Evolutionary conservation across 2,329 filamentous ascomycete species (phyloP), one percentile per base, ranked within the genome.

Genomic region (Aureobasidium zeae): DNA sequence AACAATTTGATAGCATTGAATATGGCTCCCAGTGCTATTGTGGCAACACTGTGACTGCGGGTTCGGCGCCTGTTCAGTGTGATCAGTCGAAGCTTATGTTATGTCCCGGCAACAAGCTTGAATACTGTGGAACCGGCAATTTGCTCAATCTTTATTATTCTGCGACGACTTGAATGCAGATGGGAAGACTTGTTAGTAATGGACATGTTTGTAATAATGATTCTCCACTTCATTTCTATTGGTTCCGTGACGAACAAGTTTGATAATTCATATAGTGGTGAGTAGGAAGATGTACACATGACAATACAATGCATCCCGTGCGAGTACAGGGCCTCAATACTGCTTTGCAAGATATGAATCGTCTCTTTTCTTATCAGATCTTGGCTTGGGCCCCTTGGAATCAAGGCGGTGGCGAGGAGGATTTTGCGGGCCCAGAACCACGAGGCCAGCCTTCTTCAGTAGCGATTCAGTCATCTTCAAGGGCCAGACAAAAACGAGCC

Each of bases 141-240:
- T 49, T 60, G 46, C 50, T 61, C 52, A 58, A 52, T 25, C 42
- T 60, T 21, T 61, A 58, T 38, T 58, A 57, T 46, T 56, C 57
- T 29, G 38, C 48, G 4, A 47, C 49, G n/a, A 7, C 21, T 56
- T 24, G 55, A 73, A 32, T 31, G 37, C 4, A 4, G 28, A 9
- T 9, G 4, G 10, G 15, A 5, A n/a, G 24, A 9, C 22, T n/a
- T 25, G 8, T 1, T 10, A 22, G 6, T n/a, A n/a, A n/a, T n/a
- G n/a, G n/a, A n/a, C n/a, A 12, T n/a, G 17, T 26, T 15, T 10
- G n/a, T 2, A 12, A 13, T n/a, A 5, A 37, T 5, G 12, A 13
- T 19, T 11, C 12, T 17, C 5, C 15, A n/a, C 20, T 20, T 9
- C 11, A 6, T 37, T 19, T 12, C 10, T 28, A 11, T 25, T 25